Conservation (phyloP, 2,329 filamentous ascomycete genomes). For the Lasiodiplodia sp. region DNA sequence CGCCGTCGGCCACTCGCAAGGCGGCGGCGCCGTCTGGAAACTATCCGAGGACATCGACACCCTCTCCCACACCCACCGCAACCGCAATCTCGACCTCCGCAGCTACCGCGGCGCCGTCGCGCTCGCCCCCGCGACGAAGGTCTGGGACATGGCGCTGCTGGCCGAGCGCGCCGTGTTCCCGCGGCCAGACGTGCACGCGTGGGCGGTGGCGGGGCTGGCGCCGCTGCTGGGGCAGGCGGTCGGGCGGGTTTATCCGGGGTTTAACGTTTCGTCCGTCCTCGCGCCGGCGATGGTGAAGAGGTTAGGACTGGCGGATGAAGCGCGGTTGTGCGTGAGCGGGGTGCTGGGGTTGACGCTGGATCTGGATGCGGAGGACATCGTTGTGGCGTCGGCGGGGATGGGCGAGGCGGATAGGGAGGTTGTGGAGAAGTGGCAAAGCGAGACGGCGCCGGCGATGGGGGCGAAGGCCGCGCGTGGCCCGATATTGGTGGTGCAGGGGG, state of each 20-base stretch:
- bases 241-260: accelerated
- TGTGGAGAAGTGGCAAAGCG: neutral
- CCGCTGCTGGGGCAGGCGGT: neutral
- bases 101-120: neutral
- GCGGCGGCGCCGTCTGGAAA: neutral
- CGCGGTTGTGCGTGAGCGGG: neutral
- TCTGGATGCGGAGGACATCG: neutral
- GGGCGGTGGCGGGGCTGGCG: neutral
- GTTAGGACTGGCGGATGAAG: neutral
- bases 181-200: neutral
- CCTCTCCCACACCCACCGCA: neutral
- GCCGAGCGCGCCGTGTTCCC: neutral
- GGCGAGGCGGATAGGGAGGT: neutral
- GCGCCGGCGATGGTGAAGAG: too few relatives aligned
- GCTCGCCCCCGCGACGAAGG: neutral
- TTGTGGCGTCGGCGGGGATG: neutral
- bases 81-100: neutral
- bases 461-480: neutral
- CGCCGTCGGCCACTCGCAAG: neutral
- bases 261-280: neutral
- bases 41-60: neutral
- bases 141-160: neutral
- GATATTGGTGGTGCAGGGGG: neutral
- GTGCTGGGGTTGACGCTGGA: neutral
- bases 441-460: neutral